Conservation (phyloP, 1,139 yeast species). For the Nakaseomyces glabratus region DNA sequence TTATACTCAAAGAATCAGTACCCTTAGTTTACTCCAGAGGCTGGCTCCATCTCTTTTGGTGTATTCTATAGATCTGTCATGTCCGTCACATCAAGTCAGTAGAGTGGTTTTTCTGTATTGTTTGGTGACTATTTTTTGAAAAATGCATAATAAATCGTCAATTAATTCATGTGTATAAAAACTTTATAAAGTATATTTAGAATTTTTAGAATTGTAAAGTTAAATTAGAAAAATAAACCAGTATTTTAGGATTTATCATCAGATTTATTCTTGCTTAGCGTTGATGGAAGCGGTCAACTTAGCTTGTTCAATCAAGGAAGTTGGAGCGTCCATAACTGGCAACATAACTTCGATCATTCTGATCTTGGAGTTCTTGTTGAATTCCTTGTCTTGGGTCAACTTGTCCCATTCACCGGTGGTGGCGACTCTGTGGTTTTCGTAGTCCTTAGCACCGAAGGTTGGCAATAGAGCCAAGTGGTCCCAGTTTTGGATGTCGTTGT, state of each 20-base stretch:
- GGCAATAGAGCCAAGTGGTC: constrained; percentile 60
- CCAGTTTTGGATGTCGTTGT: constrained; percentile 82
- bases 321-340: constrained; percentile 77
- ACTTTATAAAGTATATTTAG: constrained; percentile 5
- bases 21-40: too few species aligned
- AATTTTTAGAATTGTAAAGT: neutral
- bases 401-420: constrained; percentile 61
- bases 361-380: constrained; percentile 44
- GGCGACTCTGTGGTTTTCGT: constrained; percentile 43
- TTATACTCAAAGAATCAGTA: too few species aligned
- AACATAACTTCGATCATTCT: constrained; percentile 74
- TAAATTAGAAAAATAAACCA: constrained; percentile 5
- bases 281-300: constrained; percentile 66
- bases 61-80: too few species aligned
- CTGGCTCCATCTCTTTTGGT: too few species aligned
- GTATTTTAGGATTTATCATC: neutral
- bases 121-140: too few species aligned
- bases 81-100: too few species aligned
- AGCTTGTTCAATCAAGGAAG: constrained; percentile 63
- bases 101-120: too few species aligned
- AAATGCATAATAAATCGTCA: constrained; percentile 6
- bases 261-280: constrained; percentile 28
- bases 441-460: constrained; percentile 58
- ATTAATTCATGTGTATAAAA: constrained; percentile 6
- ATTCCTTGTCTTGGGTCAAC: constrained; percentile 45